A percentile compares a stretch with the other conserved stretches of the same genome.
Conservation (phyloP, 768 basidiomycete genomes). For the Tricholoma bakamatsutake region DNA sequence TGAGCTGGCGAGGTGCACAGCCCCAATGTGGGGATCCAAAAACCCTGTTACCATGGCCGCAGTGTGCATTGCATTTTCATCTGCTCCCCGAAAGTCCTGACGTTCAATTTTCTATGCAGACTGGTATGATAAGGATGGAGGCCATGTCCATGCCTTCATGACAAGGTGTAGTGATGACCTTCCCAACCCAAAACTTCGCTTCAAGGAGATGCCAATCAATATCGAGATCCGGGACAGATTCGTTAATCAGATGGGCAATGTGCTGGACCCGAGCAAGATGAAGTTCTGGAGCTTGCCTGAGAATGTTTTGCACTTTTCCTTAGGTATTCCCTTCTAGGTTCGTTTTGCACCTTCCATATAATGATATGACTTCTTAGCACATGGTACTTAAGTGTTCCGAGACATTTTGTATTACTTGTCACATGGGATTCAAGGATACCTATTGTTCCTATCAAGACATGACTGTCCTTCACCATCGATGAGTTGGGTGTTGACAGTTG, state of each 20-base stretch:
- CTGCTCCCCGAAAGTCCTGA: not conserved
- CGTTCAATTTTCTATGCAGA: slow-evolving; percentile 3
- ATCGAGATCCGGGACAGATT: not conserved
- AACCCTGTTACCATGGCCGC: slow-evolving; percentile 1
- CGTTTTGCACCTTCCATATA: not conserved
- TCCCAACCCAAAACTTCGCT: not conserved
- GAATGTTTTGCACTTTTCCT: not conserved
- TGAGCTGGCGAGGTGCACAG: slow-evolving; percentile 1
- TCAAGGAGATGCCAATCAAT: not conserved
- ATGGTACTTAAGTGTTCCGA: too few relatives aligned
- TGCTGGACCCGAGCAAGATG: not conserved
- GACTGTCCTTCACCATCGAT: too few relatives aligned
- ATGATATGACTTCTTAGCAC: too few relatives aligned
- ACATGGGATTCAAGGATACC: too few relatives aligned
- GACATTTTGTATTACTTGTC: too few relatives aligned
- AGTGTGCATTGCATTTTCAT: not conserved
- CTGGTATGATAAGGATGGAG: slow-evolving; percentile 2
- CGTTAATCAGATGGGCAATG: not conserved
- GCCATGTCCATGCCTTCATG: slow-evolving; percentile 5
- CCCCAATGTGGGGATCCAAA: not conserved
- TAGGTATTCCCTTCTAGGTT: not conserved
- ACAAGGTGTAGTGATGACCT: slow-evolving; percentile 5
- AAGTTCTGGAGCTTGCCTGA: slow-evolving; percentile 5
- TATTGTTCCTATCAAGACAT: too few relatives aligned
- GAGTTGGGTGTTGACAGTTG: too few relatives aligned